These are phyloP conservation scores for Geoglossum cookeanum DNA, from an alignment of 2,329 filamentous ascomycete genomes.

Conservation along the genomic window DNA sequence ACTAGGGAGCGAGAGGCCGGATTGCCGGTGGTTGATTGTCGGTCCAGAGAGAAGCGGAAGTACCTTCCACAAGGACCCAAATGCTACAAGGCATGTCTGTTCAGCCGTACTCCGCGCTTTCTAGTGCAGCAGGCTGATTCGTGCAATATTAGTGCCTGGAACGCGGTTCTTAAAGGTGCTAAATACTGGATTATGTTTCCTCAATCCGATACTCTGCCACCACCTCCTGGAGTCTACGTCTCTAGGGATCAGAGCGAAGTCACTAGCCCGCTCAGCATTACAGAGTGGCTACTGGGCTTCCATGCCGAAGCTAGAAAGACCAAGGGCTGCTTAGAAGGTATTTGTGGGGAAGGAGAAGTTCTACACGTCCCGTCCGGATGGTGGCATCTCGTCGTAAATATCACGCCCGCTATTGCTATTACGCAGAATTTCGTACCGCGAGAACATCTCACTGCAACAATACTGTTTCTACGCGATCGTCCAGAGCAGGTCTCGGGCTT, in stretches of 20 bases:
- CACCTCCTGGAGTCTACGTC: conserved; percentile 78
- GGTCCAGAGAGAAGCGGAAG: conserved; percentile 74
- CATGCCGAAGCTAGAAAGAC: conserved; percentile 62
- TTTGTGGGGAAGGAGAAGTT: conserved; percentile 70
- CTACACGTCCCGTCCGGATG: conserved; percentile 85
- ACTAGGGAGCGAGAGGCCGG: conserved; percentile 58
- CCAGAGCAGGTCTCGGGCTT: conserved; percentile 80
- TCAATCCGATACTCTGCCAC: conserved; percentile 37
- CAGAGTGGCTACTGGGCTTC: conserved; percentile 88
- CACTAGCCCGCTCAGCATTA: conserved; percentile 81
- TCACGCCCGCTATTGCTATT: conserved; percentile 67
- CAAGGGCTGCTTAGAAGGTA: conserved; percentile 64
- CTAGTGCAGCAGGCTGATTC: background rate
- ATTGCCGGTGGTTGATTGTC: conserved; percentile 82
- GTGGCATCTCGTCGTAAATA: conserved; percentile 92
- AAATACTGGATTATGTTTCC: conserved; percentile 99
- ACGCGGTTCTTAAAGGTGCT: conserved; percentile 69
- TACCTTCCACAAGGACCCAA: conserved; percentile 78
- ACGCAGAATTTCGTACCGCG: conserved; percentile 88
- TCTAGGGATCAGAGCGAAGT: conserved; percentile 82
- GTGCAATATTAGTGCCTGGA: conserved; percentile 52
- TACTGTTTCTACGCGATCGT: conserved; percentile 67
- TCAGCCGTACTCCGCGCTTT: no score
- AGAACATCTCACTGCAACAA: conserved; percentile 51
- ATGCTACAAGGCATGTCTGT: conserved; percentile 28